A percentile compares a stretch with the other conserved stretches of the same genome.
Evolutionary conservation across 1,284 basidiomycete species (phyloP).

Genomic region (Tylopilus orsonianus): DNA sequence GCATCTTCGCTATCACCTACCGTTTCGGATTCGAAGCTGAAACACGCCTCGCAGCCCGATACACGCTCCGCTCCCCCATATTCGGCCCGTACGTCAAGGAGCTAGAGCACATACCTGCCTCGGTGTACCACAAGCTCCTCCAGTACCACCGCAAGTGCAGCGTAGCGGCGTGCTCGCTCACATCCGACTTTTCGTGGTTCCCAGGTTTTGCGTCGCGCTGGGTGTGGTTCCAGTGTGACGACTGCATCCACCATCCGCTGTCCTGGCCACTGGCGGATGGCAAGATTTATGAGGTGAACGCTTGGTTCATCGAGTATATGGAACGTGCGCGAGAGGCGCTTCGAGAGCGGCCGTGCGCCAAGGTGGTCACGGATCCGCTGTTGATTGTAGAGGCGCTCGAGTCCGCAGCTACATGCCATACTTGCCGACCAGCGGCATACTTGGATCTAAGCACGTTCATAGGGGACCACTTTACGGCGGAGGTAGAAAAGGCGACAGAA

Average conservation of each 20-base stretch:
- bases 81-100: constrained; percentile 36
- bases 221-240: constrained; percentile 38
- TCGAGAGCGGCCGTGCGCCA: constrained; percentile 33
- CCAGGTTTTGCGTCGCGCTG: constrained; percentile 37
- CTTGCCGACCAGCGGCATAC: constrained; percentile 32
- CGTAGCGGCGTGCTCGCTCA: constrained; percentile 32
- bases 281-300: constrained; percentile 36
- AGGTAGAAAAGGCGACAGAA: constrained; percentile 32
- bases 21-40: constrained; percentile 33
- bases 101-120: constrained; percentile 36
- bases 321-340: constrained; percentile 32
- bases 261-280: constrained; percentile 36
- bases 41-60: constrained; percentile 27
- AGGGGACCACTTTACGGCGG: constrained; percentile 29
- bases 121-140: constrained; percentile 36
- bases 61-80: constrained; percentile 33
- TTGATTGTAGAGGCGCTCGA: constrained; percentile 33
- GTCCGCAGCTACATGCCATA: constrained; percentile 24
- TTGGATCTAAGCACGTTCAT: constrained; percentile 34
- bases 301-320: constrained; percentile 37
- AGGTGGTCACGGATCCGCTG: constrained; percentile 32
- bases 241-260: constrained; percentile 33
- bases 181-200: constrained; percentile 38
- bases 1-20: constrained; percentile 35
- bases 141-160: constrained; percentile 38